phyloP scores from a whole-genome alignment of 441 rosid species.

The Biscutella auriculata region DNA sequence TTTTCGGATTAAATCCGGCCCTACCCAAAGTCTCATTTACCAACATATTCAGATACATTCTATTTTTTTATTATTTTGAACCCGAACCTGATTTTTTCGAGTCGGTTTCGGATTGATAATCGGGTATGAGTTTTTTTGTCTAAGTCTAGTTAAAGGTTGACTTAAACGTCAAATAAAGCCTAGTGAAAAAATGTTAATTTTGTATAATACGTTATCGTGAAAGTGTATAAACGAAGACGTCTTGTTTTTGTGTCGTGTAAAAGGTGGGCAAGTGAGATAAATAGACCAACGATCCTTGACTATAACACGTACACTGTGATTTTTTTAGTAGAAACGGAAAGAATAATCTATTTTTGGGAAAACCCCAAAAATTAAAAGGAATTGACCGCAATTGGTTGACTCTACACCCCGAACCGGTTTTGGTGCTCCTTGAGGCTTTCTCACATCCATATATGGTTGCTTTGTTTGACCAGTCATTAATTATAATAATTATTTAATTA shows the following conservation, averaged over 20 bases:
- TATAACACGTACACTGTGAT: no score
- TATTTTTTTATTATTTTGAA: no score
- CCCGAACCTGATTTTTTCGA: no score
- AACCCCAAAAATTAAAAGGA: constrained; percentile 1
- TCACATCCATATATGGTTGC: constrained; percentile 10
- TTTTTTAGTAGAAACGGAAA: not conserved
- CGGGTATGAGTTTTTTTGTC: no score
- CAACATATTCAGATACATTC: no score
- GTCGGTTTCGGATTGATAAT: no score
- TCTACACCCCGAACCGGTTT: constrained; percentile 12
- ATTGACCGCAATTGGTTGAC: constrained; percentile 17
- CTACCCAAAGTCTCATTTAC: no score
- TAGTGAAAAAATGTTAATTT: not conserved
- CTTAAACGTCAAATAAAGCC: not conserved
- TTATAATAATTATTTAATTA: not conserved
- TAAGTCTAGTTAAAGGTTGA: not conserved
- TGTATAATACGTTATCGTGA: not conserved
- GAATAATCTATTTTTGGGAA: not conserved
- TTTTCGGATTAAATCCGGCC: no score
- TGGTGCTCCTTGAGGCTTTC: not conserved
- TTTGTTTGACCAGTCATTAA: constrained; percentile 21
- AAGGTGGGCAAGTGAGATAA: no score
- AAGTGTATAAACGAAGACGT: not conserved
- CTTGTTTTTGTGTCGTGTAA: constrained; percentile 1
- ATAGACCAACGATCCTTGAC: constrained; percentile 5